Evolutionary conservation across 225 moss, liverwort and hornwort species (phyloP).

Genomic region (Polytrichum commune): DNA sequence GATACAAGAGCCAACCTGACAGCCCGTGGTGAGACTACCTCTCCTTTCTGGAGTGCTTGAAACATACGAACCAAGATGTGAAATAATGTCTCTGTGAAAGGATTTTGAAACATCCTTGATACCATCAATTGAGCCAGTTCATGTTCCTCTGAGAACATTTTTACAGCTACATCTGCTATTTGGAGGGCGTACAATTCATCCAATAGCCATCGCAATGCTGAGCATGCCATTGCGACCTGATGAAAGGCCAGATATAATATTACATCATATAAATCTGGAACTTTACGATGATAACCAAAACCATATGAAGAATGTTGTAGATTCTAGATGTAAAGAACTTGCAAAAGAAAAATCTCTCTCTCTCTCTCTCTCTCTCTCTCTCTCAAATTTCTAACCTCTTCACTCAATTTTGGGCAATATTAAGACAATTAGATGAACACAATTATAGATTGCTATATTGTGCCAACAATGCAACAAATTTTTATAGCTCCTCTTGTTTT

Average conservation of each 20-base stretch:
- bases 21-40: conserved; percentile 63
- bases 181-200: conserved; percentile 95
- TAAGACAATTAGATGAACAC: no score
- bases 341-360: no score
- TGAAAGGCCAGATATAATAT: not conserved
- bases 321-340: not conserved
- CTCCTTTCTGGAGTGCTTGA: conserved; percentile 78
- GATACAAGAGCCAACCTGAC: conserved; percentile 76
- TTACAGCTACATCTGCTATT: conserved; percentile 77
- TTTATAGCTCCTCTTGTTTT: no score
- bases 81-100: conserved; percentile 87
- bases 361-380: no score
- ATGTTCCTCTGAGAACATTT: conserved; percentile 87
- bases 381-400: no score
- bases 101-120: conserved; percentile 89
- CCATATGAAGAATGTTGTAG: not conserved
- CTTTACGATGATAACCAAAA: not conserved
- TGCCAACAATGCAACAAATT: no score
- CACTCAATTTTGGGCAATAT: no score
- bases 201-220: conserved; percentile 82
- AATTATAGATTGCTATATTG: no score
- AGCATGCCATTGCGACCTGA: conserved; percentile 79
- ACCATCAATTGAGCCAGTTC: conserved; percentile 92
- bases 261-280: not conserved
- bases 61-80: conserved; percentile 81